Evolutionary conservation across 129 eudicot genomes (phyloP), one percentile per base, ranked within the genome.

Genomic region (Rutidosis leptorrhynchoides): DNA sequence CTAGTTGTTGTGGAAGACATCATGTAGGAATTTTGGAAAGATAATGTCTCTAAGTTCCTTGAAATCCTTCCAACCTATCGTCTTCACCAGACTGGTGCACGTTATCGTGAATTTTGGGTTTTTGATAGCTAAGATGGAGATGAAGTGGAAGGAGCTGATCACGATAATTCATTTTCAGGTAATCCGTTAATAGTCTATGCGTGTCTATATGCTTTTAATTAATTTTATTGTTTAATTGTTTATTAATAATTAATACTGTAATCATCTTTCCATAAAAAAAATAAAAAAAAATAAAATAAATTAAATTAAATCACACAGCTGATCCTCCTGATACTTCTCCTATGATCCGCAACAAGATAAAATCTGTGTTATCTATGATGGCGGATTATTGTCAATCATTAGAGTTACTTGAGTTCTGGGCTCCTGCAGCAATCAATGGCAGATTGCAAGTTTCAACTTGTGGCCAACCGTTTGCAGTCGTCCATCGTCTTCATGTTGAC

Each of bases 401-500:
- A n/a, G n/a, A n/a, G n/a, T n/a, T n/a, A n/a, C n/a, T n/a, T n/a
- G n/a, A n/a, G 58, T 70, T 70, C 14, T 70, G 74, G 66, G 66
- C 58, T 43, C 67, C 74, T 21, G 67, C 58, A 25, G 43, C 10
- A 59, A 58, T 46, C 66, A 33, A 3, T 19, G 45, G 59, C 21
- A 70, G 67, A 43, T 43, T 32, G 20, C 21, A 42, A 37, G 64
- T 68, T 55, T 35, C 73, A 37, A 68, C 64, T 23, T 68, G 40
- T 12, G 64, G 5, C 24, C 73, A 55, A 68, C 64, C 64, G 22
- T 68, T 68, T 37, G 42, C 51, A 2, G 11, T 68, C 17, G 20
- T 2, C 3, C 6, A 42, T 49, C 61, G 49, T 17, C 2, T 20
- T 45, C 45, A 6, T 0, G 16, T 20, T 54, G 74, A 46, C 4